phyloP scores from a whole-genome alignment of 257 asterid genomes.

The Paulownia fortunei region DNA sequence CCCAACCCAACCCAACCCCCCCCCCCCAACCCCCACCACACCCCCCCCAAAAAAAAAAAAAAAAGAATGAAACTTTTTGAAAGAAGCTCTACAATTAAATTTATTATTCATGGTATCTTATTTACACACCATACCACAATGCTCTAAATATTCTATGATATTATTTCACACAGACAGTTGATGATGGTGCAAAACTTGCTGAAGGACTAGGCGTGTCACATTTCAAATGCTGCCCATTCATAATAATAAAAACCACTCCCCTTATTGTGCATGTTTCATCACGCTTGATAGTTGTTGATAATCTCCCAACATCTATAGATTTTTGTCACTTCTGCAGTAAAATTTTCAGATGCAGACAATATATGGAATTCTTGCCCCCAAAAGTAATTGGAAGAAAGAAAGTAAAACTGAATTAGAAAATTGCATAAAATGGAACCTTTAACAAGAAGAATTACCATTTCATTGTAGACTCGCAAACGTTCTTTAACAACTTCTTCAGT shows the following conservation, averaged over 20 bases:
- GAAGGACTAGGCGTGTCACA: not conserved
- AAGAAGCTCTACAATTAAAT: not conserved
- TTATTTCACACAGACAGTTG: not conserved
- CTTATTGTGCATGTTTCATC: not conserved
- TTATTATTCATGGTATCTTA: not conserved
- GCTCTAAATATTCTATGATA: not conserved
- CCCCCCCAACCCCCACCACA: too few relatives aligned
- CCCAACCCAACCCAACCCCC: too few relatives aligned
- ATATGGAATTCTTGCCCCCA: not conserved
- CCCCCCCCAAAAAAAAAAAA: not conserved
- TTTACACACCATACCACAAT: not conserved
- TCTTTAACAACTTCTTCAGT: slow-evolving; percentile 85
- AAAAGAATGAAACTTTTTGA: not conserved
- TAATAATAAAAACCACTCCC: not conserved
- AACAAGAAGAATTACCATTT: slow-evolving; percentile 55
- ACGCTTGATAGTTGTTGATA: slow-evolving; percentile 4
- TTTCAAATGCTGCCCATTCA: slow-evolving; percentile 7
- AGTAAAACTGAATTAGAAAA: not conserved
- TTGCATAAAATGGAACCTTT: not conserved
- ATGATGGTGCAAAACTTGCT: not conserved
- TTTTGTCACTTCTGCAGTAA: not conserved
- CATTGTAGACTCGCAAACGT: slow-evolving; percentile 77
- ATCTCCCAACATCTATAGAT: not conserved
- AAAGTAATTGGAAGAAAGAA: not conserved
- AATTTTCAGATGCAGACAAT: not conserved